These are phyloP conservation scores for Penstemon davidsonii DNA, from an alignment of 257 asterid species.

Conservation along the genomic window DNA sequence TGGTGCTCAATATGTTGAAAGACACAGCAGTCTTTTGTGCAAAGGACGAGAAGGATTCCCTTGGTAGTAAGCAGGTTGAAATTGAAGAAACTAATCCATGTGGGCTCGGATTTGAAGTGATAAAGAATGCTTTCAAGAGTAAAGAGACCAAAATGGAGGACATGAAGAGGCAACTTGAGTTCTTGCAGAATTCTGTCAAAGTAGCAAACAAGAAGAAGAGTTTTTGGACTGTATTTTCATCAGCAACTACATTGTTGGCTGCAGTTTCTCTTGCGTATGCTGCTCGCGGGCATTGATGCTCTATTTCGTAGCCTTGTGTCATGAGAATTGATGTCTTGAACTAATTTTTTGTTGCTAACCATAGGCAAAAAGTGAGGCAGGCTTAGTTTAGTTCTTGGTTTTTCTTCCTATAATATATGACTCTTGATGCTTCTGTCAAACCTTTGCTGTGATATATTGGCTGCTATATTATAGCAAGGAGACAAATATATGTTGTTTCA, in stretches of 20 bases:
- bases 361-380: background rate
- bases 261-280: constrained; percentile 60
- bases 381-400: constrained; percentile 10
- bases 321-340: background rate
- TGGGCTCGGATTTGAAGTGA: constrained; percentile 47
- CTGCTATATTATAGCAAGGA: too few species aligned
- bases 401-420: constrained; percentile 24
- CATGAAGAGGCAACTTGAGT: constrained; percentile 57
- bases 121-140: constrained; percentile 57
- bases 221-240: constrained; percentile 66
- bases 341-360: constrained; percentile 19
- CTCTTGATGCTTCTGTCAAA: constrained; percentile 26
- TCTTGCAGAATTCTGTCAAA: constrained; percentile 43
- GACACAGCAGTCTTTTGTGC: constrained; percentile 42
- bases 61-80: background rate
- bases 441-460: background rate
- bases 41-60: constrained; percentile 25
- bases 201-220: constrained; percentile 69
- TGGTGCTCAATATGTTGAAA: too few species aligned
- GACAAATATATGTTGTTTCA: too few species aligned
- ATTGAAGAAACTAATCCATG: constrained; percentile 38
- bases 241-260: constrained; percentile 71
- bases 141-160: constrained; percentile 50
- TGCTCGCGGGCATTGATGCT: constrained; percentile 55
- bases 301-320: too few species aligned